Base-by-base conservation (phyloP, 1,139 yeast species). In the Yamadazyma epiphylla region DNA sequence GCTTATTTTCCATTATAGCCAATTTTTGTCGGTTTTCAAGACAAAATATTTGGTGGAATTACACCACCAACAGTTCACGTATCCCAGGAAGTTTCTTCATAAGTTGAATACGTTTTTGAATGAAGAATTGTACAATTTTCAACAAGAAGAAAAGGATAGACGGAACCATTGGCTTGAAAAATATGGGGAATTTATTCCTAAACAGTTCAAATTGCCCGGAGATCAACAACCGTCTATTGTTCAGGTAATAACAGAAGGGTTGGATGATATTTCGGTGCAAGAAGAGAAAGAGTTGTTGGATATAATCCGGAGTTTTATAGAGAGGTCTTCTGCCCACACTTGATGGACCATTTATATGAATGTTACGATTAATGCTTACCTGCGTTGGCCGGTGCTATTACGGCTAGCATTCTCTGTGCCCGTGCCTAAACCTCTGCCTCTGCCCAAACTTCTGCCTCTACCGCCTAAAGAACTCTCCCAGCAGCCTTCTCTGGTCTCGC, bases 231-330 rank as follows among this genome's bases (percentile, higher is more conserved):
- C 74, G 1, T 41, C 53, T 2, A 58, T 67, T 15, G 61, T 61
- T 26, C 71, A 67, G 45, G 64, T 67, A 4, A 47, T 65, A 15
- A 67, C 74, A 10, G 70, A 67, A 30, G 73, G 73, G 0, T 43
- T 67, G 26, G 42, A 37, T 5, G 60, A 59, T 8, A 50, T 46
- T 23, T 35, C 39, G 22, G 42, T 40, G 5, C 48, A 46, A 10
- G 40, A 42, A 26, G 65, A 60, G 32, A 47, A 45, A 27, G 37
- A 49, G 17, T 45, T 60, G 23, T 27, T 56, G 21, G 49, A 48
- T 30, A 44, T 53, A 22, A 51, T 58, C 26, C 41, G 37, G 24
- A 26, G 30, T n/a, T 35, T 36, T 25, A 37, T 30, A 35, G 16
- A 13, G 15, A n/a, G 13, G 19, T 26, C 26, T 15, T 25, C 26